Base-by-base conservation (phyloP, 345 rosid species). In the Arabidopsis thaliana region DNA sequence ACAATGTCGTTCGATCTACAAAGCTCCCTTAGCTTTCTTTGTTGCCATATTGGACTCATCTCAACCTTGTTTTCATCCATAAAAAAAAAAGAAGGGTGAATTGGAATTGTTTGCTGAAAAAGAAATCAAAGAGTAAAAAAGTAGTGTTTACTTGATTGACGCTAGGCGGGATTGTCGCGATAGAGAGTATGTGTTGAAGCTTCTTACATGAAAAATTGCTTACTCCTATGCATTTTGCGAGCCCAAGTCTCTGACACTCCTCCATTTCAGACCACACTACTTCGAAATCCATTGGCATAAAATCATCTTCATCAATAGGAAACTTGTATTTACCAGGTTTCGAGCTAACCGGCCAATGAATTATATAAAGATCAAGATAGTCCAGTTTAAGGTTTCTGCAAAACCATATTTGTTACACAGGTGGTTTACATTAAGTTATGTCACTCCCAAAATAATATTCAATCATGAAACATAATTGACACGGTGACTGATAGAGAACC, bases 321-420 rank as follows among this genome's bases (percentile, higher is more conserved):
- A 83, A 88, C 55, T 84, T 87, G 33, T 71, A 84, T 48, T 57
- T 82, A 33, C 94, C 95, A 0, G 88, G 87, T 59, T 86, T 89
- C 0, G 90, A 51, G 52, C 96, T 89, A 73, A 93, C 88, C 3
- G 96, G 98, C 98, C 97, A 93, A 69, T 93, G 98, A 32, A 91
- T 82, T 48, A 85, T 79, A 33, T 87, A 92, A 8, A 92, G 87
- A 78, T 92, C 96, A 58, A 92, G 60, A 75, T 86, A 88, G 60
- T 88, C 93, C 67, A 89, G 33, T 67, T 83, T 87, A 36, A 89
- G 89, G 60, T 87, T 85, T 59, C 98, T 91, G 77, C 79, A 63
- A 6, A 69, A 65, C 46, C 5, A 57, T 13, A 34, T n/a, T 11
- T 33, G 28, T 55, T 23, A 58, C 7, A n/a, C 3, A 23, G 6